These are phyloP conservation scores for Kodamaea kaohsiungensis DNA, from an alignment of 805 yeast genomes.

Conservation along the genomic window DNA sequence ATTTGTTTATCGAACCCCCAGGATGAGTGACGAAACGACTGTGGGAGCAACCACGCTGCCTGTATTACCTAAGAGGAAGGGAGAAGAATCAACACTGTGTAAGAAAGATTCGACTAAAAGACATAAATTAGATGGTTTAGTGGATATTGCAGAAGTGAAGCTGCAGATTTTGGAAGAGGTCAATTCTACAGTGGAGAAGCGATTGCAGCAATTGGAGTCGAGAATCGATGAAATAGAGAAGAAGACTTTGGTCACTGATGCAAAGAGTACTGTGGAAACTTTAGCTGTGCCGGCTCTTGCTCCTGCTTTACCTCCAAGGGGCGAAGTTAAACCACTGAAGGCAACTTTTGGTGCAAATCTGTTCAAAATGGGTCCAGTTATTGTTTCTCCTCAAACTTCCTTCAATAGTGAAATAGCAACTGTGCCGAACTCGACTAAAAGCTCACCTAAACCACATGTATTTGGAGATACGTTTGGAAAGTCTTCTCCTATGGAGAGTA, in stretches of 20 bases:
- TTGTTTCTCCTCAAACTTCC: constrained; percentile 13
- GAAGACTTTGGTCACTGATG: not conserved
- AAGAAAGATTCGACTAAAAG: not conserved
- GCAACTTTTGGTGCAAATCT: constrained; percentile 17
- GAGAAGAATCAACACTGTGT: not conserved
- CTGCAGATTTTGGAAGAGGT: not conserved
- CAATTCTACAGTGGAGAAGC: constrained; percentile 13
- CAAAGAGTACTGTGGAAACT: not conserved
- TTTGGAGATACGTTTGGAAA: constrained; percentile 9
- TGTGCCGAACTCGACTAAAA: constrained; percentile 12
- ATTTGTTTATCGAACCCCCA: not conserved
- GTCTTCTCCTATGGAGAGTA: not conserved
- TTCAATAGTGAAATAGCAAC: constrained; percentile 14
- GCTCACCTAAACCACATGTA: constrained; percentile 8
- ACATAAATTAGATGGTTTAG: not conserved
- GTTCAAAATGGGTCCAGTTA: constrained; percentile 12
- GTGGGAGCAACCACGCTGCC: not conserved
- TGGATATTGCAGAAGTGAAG: not conserved
- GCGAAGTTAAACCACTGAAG: constrained; percentile 8
- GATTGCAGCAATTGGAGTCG: constrained; percentile 20
- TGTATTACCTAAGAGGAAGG: not conserved
- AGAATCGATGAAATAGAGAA: constrained; percentile 19
- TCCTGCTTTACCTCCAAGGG: not conserved
- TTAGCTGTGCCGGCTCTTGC: not conserved
- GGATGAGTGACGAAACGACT: not conserved